These are phyloP conservation scores for Pedinophyceae sp. DNA, from an alignment of 139 green algal genomes.

Conservation along the genomic window DNA sequence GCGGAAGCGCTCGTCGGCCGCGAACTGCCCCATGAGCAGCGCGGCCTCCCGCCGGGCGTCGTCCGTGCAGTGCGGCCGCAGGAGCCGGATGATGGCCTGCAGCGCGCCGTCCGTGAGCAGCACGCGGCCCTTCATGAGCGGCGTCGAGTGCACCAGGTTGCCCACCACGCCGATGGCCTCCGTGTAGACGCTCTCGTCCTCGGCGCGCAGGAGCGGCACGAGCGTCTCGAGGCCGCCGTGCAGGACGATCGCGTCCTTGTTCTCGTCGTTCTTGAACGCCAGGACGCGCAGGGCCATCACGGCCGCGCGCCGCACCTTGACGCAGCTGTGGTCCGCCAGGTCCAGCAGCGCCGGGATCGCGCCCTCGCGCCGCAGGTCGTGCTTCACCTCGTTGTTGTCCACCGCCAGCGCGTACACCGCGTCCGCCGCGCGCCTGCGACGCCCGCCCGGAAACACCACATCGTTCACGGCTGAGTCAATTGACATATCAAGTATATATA, in stretches of 20 bases:
- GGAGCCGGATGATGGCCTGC: constrained; percentile 91
- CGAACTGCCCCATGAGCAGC: constrained; percentile 94
- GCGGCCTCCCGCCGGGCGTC: constrained; percentile 90
- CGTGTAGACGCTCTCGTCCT: constrained; percentile 85
- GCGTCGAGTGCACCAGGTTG: constrained; percentile 88
- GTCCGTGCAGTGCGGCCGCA: constrained; percentile 51
- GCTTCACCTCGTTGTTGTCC: constrained; percentile 89
- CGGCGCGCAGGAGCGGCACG: constrained; percentile 85
- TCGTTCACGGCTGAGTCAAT: too few relatives aligned
- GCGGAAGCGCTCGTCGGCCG: constrained; percentile 66
- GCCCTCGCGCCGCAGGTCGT: constrained; percentile 54
- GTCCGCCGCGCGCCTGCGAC: constrained; percentile 77
- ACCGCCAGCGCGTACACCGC: constrained; percentile 93
- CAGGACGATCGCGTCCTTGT: constrained; percentile 95
- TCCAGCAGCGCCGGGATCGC: constrained; percentile 81
- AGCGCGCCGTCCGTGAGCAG: constrained; percentile 63
- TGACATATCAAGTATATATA: too few relatives aligned
- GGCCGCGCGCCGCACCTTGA: constrained; percentile 65
- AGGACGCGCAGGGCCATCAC: constrained; percentile 79
- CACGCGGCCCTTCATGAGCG: constrained; percentile 56
- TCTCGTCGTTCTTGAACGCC: constrained; percentile 97
- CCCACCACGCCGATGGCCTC: constrained; percentile 96
- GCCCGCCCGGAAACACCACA: too few relatives aligned
- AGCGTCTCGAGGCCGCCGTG: constrained; percentile 68
- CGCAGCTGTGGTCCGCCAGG: constrained; percentile 64